Evolutionary conservation across 495 filamentous ascomycete genomes (phyloP), one percentile per base, ranked within the genome.

Genomic region (Aspergillus avenaceus): DNA sequence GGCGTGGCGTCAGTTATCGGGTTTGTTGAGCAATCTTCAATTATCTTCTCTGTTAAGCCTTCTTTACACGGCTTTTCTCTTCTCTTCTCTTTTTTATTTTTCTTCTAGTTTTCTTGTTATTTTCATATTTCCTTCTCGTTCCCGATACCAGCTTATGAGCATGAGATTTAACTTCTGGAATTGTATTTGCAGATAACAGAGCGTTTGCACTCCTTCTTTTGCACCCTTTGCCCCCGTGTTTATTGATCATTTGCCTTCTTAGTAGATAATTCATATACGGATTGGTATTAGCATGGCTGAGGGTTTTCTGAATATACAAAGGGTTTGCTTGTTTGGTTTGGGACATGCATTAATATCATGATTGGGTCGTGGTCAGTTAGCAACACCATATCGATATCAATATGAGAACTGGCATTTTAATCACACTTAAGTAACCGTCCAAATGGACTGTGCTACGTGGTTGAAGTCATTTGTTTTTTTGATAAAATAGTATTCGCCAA

Each of bases 91-190:
- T 57, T 48, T 57, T 29, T 50, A 21, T 46, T 31, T 19, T 43
- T 32, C 52, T 45, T 45, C n/a, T n/a, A n/a, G n/a, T n/a, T n/a
- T n/a, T n/a, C n/a, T n/a, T n/a, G n/a, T n/a, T n/a, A n/a, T n/a
- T n/a, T n/a, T n/a, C n/a, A n/a, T n/a, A n/a, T n/a, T n/a, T n/a
- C n/a, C n/a, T n/a, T n/a, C n/a, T n/a, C n/a, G n/a, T 55, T 53
- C 54, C 58, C 59, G 65, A 71, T 69, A 71, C 66, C 68, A 71
- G 60, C 59, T 63, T 67, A 70, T 52, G 60, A 65, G 62, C 66
- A 64, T 54, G 66, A 66, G 51, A 47, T 59, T 53, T 65, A 57
- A 45, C 54, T 64, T 62, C 61, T 70, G 48, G 55, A 56, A 52
- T 55, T 66, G 58, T 66, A 66, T 63, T 63, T 67, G 54, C 63